Conservation (phyloP, 2,329 filamentous ascomycete genomes). For the Botrytis pseudocinerea region DNA sequence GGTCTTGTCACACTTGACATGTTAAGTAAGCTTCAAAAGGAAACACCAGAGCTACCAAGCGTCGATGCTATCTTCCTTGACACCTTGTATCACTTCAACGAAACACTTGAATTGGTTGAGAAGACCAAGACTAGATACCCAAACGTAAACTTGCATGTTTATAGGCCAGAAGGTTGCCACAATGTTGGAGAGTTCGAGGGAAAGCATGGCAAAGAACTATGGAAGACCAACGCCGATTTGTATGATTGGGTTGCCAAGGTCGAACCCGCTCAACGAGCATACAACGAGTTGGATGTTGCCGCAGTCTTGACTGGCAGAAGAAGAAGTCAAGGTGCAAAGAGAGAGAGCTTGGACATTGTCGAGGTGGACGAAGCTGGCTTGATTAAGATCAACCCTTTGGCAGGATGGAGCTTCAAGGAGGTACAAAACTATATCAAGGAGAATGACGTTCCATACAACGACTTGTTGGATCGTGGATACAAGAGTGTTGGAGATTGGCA, state of each 20-base stretch:
- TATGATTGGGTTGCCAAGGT: constrained; percentile 99
- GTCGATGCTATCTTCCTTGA: constrained; percentile 78
- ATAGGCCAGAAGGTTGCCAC: constrained; percentile 77
- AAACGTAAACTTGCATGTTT: constrained; percentile 79
- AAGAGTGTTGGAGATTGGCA: constrained; percentile 99
- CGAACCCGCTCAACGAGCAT: constrained; percentile 90
- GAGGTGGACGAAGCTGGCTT: constrained; percentile 86
- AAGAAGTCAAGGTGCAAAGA: constrained; percentile 88
- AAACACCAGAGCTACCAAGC: constrained; percentile 59
- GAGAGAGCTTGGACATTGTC: constrained; percentile 85
- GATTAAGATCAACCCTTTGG: constrained; percentile 96
- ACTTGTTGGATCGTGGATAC: constrained; percentile 88
- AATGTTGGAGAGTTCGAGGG: constrained; percentile 76
- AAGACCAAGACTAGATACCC: constrained; percentile 75
- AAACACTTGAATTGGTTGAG: constrained; percentile 74
- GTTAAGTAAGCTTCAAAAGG: constrained; percentile 70
- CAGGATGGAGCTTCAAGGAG: constrained; percentile 89
- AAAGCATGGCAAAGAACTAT: constrained; percentile 79
- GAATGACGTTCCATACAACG: constrained; percentile 91
- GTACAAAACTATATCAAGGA: constrained; percentile 85
- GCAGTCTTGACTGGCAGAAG: constrained; percentile 91
- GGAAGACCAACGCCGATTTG: constrained; percentile 81
- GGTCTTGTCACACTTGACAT: constrained; percentile 84
- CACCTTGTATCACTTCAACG: constrained; percentile 78
- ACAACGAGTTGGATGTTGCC: constrained; percentile 80